Percentiles rank a stretch among this genome's conserved stretches.
Conservation (phyloP, 345 rosid species). For the Aquilaria yunnanensis region DNA sequence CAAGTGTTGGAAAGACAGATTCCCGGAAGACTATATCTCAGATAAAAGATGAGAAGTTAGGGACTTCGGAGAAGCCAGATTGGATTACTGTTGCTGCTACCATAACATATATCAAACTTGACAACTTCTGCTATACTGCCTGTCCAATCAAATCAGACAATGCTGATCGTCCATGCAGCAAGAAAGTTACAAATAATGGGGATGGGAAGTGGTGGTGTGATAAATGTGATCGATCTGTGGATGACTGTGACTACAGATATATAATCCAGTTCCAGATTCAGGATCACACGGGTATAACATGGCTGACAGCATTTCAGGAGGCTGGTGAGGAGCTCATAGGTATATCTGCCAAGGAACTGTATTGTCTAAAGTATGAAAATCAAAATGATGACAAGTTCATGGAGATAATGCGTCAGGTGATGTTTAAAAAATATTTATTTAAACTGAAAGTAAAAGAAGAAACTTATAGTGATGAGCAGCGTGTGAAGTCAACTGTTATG, state of each 20-base stretch:
- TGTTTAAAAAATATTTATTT: conserved; percentile 58
- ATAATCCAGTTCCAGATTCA: conserved; percentile 85
- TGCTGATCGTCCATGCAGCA: conserved; percentile 80
- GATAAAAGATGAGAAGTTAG: conserved; percentile 88
- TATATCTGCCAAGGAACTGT: conserved; percentile 75
- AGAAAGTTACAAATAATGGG: conserved; percentile 86
- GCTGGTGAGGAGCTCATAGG: conserved; percentile 81
- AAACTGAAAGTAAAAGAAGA: conserved; percentile 96
- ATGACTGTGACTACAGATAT: conserved; percentile 80
- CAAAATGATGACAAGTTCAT: conserved; percentile 65
- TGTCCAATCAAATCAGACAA: conserved; percentile 53
- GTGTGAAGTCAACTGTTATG: conserved; percentile 74
- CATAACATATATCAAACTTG: conserved; percentile 53
- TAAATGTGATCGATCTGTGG: conserved; percentile 60
- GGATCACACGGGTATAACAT: conserved; percentile 78
- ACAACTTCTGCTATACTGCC: conserved; percentile 90
- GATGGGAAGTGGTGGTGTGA: conserved; percentile 95
- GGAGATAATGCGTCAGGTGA: conserved; percentile 52
- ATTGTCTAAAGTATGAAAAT: conserved; percentile 50
- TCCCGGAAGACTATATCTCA: conserved; percentile 60
- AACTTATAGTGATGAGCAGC: conserved; percentile 77
- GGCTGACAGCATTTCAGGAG: conserved; percentile 95
- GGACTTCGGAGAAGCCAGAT: conserved; percentile 93
- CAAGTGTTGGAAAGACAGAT: conserved; percentile 47
- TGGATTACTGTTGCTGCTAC: conserved; percentile 75